phyloP scores from a whole-genome alignment of 495 filamentous ascomycete species.

The Penicillium alfredii region DNA sequence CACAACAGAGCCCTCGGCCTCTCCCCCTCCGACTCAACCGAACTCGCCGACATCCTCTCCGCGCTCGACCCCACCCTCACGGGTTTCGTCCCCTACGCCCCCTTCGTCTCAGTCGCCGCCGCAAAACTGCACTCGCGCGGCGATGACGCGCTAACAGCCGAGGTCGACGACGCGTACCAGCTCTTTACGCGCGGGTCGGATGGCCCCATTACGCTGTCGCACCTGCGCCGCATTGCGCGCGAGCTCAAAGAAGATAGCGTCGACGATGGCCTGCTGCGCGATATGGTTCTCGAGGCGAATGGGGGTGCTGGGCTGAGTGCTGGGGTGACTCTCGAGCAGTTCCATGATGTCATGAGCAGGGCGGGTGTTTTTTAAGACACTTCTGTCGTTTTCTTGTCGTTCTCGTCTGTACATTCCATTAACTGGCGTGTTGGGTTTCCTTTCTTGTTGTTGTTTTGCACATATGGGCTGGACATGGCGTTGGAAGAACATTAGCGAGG shows the following conservation, averaged over 20 bases:
- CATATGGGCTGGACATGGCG: slow-evolving; percentile 7
- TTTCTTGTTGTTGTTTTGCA: slow-evolving; percentile 1
- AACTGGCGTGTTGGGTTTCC: background rate
- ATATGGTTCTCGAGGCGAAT: slow-evolving; percentile 94
- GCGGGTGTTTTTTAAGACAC: slow-evolving; percentile 74
- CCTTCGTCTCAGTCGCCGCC: slow-evolving; percentile 80
- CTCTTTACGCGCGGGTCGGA: slow-evolving; percentile 60
- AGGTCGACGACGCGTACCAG: slow-evolving; percentile 73
- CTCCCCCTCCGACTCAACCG: slow-evolving; percentile 52
- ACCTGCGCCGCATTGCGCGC: slow-evolving; percentile 72
- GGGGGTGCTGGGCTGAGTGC: slow-evolving; percentile 63
- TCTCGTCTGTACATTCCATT: no score
- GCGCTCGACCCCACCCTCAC: slow-evolving; percentile 75
- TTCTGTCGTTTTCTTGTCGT: no score
- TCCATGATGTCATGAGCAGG: slow-evolving; percentile 77
- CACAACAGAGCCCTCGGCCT: slow-evolving; percentile 64
- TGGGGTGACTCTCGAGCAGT: slow-evolving; percentile 73
- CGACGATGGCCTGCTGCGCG: slow-evolving; percentile 69
- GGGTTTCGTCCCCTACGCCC: slow-evolving; percentile 66
- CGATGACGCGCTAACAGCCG: slow-evolving; percentile 51
- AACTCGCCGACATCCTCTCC: slow-evolving; percentile 67
- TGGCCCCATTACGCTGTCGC: slow-evolving; percentile 61
- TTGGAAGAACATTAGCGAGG: no score
- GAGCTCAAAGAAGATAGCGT: slow-evolving; percentile 72
- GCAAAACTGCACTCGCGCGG: slow-evolving; percentile 61